Evolutionary conservation across 306 rosid genomes (phyloP).

Genomic region (Vachellia collinsii): DNA sequence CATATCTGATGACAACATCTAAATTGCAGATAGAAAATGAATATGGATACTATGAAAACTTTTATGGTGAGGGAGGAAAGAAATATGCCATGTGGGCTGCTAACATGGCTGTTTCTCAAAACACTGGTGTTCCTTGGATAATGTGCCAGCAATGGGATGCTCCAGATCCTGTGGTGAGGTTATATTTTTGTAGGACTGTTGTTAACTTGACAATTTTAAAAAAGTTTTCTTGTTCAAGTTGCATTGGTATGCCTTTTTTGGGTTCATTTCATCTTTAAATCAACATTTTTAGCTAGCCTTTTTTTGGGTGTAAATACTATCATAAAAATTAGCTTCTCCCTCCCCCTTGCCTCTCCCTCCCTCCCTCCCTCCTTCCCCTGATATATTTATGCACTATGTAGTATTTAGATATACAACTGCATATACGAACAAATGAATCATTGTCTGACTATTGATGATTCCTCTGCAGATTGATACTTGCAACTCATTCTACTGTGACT

Average conservation of each 20-base stretch:
- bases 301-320: neutral
- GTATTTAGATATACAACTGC: conserved; percentile 11
- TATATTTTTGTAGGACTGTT: conserved; percentile 27
- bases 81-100: conserved; percentile 92
- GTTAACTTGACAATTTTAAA: conserved; percentile 3
- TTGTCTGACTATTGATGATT: conserved; percentile 35
- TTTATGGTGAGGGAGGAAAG: conserved; percentile 84
- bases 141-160: conserved; percentile 99
- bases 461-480: conserved; percentile 86
- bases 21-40: conserved; percentile 85
- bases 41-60: conserved; percentile 77
- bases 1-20: conserved; percentile 26
- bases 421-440: conserved; percentile 19
- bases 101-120: conserved; percentile 87
- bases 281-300: neutral
- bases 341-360: neutral
- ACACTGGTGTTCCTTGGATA: conserved; percentile 90
- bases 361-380: neutral
- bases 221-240: conserved; percentile 6
- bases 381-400: conserved; percentile 22
- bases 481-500: conserved; percentile 89
- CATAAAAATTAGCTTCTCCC: neutral
- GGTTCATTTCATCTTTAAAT: neutral
- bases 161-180: conserved; percentile 86
- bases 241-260: conserved; percentile 6